These are phyloP conservation scores for Pichia nanzhaoensis DNA, from an alignment of 805 yeast genomes.

Conservation along the genomic window DNA sequence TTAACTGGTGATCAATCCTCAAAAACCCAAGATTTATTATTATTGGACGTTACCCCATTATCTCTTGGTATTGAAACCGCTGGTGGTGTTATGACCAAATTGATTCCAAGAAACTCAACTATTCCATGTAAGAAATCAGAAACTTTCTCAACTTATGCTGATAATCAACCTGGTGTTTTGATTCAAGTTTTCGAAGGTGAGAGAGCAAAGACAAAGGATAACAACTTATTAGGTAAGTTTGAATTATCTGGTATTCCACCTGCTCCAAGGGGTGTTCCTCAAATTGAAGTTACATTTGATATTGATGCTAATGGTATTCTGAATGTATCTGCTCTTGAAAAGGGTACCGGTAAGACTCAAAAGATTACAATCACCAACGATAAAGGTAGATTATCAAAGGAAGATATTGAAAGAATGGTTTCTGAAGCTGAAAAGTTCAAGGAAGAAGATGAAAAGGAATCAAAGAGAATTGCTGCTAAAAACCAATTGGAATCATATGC, in stretches of 20 bases:
- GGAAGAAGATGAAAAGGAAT: slow-evolving; percentile 94
- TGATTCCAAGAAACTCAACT: slow-evolving; percentile 97
- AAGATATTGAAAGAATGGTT: slow-evolving; percentile 97
- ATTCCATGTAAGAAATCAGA: slow-evolving; percentile 97
- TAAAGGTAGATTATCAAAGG: slow-evolving; percentile 97
- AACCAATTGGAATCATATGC: slow-evolving; percentile 99
- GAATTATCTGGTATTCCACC: slow-evolving; percentile 96
- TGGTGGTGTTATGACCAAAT: slow-evolving; percentile 98
- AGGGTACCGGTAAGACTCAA: slow-evolving; percentile 97
- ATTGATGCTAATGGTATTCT: slow-evolving; percentile 96
- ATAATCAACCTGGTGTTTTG: slow-evolving; percentile 97
- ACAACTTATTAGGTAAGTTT: slow-evolving; percentile 94
- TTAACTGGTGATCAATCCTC: slow-evolving; percentile 93
- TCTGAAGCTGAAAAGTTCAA: slow-evolving; percentile 95
- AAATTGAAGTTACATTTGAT: slow-evolving; percentile 95
- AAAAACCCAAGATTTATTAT: slow-evolving; percentile 86
- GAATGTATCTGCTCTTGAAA: slow-evolving; percentile 93
- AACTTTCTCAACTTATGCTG: slow-evolving; percentile 94
- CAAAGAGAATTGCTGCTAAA: slow-evolving; percentile 98
- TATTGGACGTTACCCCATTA: slow-evolving; percentile 95
- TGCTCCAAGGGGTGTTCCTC: slow-evolving; percentile 98
- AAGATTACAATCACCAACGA: slow-evolving; percentile 97
- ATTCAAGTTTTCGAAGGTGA: slow-evolving; percentile 98
- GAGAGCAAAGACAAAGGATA: slow-evolving; percentile 92
- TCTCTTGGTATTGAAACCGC: slow-evolving; percentile 98